Evolutionary conservation across 139 green algal genomes (phyloP).

Genomic region (Pleodorina starrii): DNA sequence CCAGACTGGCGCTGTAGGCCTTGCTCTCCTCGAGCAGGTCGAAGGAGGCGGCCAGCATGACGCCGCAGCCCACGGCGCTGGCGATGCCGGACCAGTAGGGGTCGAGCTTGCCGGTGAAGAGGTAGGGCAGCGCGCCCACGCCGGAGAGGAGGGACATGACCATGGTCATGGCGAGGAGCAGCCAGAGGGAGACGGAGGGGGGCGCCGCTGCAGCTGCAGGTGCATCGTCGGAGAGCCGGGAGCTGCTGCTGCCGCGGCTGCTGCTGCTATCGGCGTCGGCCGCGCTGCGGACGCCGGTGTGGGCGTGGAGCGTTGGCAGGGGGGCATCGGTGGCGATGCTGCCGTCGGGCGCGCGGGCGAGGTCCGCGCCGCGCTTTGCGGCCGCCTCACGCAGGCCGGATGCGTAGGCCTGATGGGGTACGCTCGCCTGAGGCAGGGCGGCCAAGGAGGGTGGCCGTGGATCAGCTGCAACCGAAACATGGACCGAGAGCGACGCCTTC

Average conservation of each 20-base stretch:
- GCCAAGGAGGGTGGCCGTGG: not conserved
- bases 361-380: slow-evolving; percentile 5
- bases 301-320: slow-evolving; percentile 6
- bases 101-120: slow-evolving; percentile 73
- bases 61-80: slow-evolving; percentile 94
- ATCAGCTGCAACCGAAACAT: not conserved
- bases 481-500: too few relatives aligned
- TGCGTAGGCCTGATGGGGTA: not conserved
- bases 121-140: slow-evolving; percentile 86
- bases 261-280: too few relatives aligned
- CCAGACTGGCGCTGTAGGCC: slow-evolving; percentile 74
- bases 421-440: not conserved
- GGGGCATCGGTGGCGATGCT: slow-evolving; percentile 2
- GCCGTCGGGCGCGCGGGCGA: slow-evolving; percentile 24
- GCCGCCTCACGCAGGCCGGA: not conserved
- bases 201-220: not conserved
- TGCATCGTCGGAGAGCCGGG: too few relatives aligned
- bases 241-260: too few relatives aligned
- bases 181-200: slow-evolving; percentile 34
- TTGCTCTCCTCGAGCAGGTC: slow-evolving; percentile 94
- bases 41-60: slow-evolving; percentile 98
- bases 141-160: slow-evolving; percentile 75
- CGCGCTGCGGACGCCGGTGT: not conserved
- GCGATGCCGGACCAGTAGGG: slow-evolving; percentile 78
- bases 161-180: slow-evolving; percentile 76